Base-by-base conservation (phyloP, 2,329 filamentous ascomycete genomes). In the Thermothelomyces thermophilus region DNA sequence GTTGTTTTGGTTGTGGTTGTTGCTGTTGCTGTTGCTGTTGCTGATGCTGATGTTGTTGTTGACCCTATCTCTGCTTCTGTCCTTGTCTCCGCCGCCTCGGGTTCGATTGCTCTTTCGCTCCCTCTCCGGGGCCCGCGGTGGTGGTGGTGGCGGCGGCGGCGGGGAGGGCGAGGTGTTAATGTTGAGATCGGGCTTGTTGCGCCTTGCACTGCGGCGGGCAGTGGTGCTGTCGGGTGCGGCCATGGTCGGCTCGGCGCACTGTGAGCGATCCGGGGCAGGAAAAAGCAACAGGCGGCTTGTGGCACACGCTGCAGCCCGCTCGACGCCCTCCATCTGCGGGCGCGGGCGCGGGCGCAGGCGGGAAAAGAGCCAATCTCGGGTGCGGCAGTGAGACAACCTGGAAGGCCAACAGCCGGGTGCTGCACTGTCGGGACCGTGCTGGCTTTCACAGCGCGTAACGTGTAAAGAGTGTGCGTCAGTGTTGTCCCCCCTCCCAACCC, bases 101-200 rank as follows among this genome's bases (percentile, higher is more conserved):
- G 37, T 30, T 11, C 41, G 9, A 24, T 36, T 26, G 10, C 20
- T 34, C n/a, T 40, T 34, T 46, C 44, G 14, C 7, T 47, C 24
- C 4, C 40, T 22, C 5, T 49, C 36, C 36, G 40, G 36, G 11
- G 28, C 19, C 19, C 31, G 39, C 13, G 26, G 41, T 39, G 24
- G 22, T 26, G 46, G 42, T 3, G 52, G 42, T 11, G 51, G 48
- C 11, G 35, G n/a, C n/a, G 50, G 40, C 41, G 53, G 50, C 14
- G 54, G 40, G 17, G 56, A 44, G 14, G 54, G 22, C 33, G 55
- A 54, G 7, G 57, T 62, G 48, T 60, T 57, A 51, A 62, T 59
- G 50, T 52, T 59, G 14, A 59, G 44, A 39, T 62, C 58, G 50
- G 58, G 60, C 39, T 56, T 60, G 39, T 54, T 60, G 41, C 55